Evolutionary conservation across 2,329 filamentous ascomycete genomes (phyloP).

Genomic region (Claviceps pusilla): DNA sequence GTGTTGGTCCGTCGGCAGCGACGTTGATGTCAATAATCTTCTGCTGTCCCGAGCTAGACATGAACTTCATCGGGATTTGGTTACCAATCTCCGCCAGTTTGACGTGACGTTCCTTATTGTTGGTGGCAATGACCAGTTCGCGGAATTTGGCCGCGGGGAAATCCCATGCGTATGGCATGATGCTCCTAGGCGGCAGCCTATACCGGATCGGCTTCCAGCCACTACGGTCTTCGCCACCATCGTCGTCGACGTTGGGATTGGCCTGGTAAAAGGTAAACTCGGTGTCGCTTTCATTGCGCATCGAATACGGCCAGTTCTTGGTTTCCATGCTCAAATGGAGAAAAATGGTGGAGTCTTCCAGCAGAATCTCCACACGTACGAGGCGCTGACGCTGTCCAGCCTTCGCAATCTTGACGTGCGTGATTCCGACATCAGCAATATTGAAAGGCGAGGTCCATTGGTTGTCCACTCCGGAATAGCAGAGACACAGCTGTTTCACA

Average conservation of each 20-base stretch:
- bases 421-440: conserved; percentile 83
- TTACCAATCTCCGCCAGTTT: conserved; percentile 95
- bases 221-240: conserved; percentile 67
- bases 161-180: conserved; percentile 99
- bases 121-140: conserved; percentile 58
- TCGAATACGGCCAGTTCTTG: conserved; percentile 95
- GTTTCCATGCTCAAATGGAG: conserved; percentile 78
- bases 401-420: conserved; percentile 87
- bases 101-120: conserved; percentile 59
- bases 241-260: conserved; percentile 83
- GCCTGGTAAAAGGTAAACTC: conserved; percentile 96
- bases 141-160: conserved; percentile 96
- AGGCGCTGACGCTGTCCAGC: conserved; percentile 78
- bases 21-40: conserved; percentile 97
- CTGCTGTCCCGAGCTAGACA: conserved; percentile 48
- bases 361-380: conserved; percentile 72
- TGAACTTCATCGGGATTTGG: conserved; percentile 82
- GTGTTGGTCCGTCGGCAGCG: conserved; percentile 84
- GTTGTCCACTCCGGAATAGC: conserved; percentile 87
- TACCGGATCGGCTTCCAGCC: conserved; percentile 90
- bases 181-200: conserved; percentile 78
- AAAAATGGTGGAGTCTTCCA: conserved; percentile 90
- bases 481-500: conserved; percentile 80
- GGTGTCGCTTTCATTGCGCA: conserved; percentile 93
- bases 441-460: conserved; percentile 98